Base-by-base conservation (phyloP, 495 filamentous ascomycete genomes). In the Hypomontagnella monticulosa region DNA sequence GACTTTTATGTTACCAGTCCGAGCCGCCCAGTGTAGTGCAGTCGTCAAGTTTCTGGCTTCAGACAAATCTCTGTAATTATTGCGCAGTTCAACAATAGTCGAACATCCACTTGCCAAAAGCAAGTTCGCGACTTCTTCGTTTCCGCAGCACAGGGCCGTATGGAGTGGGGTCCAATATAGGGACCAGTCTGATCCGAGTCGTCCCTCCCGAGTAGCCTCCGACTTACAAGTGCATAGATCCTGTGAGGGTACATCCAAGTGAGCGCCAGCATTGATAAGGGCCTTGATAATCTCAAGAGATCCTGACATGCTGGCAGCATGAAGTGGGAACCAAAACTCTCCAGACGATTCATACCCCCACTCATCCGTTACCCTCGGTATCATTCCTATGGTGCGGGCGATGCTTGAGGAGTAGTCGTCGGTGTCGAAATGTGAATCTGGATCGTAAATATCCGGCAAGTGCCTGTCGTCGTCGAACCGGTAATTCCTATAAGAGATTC, bases 1-100 rank as follows among this genome's bases (percentile, higher is more conserved):
- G 44, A 50, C n/a, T n/a, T n/a, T n/a, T 2, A 59, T 1, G 9
- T 0, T 50, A n/a, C 36, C 36, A 14, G 6, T n/a, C 0, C 44
- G 33, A 43, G 44, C 33, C 6, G 56, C 56, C 37, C 44, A 50
- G 14, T 59, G 56, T 5, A 59, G n/a, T 14, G 56, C 56, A 18
- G 5, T 50, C 1, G 20, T 20, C 1, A 18, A n/a, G 23, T 3
- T 27, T 27, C 23, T 27, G 6, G 23, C 6, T 6, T 6, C 6
- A 6, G 23, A 27, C 6, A 3, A 2, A 2, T 27, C 23, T 27
- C 3, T 27, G 23, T 2, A 1, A 19, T 16, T 1, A 7, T 1
- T 1, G 0, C 9, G 32, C 38, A 23, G 12, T 6, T 50, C 46
- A 11, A 59, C 12, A 15, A n/a, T 50, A 6, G 56, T 18, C 33